These are phyloP conservation scores for Arbutus unedo DNA, from an alignment of 148 eudicot genomes.

Conservation along the genomic window DNA sequence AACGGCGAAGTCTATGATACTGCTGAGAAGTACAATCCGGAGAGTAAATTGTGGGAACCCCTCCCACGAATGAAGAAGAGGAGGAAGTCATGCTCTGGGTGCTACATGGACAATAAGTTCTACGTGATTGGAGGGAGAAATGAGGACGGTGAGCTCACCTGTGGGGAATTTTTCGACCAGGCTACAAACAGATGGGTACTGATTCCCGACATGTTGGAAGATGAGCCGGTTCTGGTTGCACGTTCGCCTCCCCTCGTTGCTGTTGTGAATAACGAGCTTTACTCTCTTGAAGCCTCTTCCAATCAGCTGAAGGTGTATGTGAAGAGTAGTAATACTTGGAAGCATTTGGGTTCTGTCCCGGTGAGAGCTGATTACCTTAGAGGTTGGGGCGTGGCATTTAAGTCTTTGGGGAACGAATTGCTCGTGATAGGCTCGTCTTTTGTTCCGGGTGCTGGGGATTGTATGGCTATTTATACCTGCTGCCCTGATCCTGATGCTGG, in stretches of 20 bases:
- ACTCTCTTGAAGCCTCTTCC: constrained; percentile 49
- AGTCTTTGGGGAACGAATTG: constrained; percentile 65
- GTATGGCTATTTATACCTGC: constrained; percentile 58
- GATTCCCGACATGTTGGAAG: constrained; percentile 55
- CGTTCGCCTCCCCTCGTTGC: constrained; percentile 78
- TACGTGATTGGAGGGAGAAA: constrained; percentile 61
- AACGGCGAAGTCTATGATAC: constrained; percentile 23
- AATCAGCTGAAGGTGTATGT: constrained; percentile 61
- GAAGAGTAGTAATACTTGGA: constrained; percentile 65
- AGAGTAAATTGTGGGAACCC: constrained; percentile 44
- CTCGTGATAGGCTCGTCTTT: constrained; percentile 60
- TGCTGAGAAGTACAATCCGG: constrained; percentile 45
- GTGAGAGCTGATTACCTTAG: constrained; percentile 48
- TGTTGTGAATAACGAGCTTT: constrained; percentile 62
- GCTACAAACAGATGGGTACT: constrained; percentile 41
- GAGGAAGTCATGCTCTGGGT: constrained; percentile 63
- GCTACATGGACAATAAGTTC: constrained; percentile 65
- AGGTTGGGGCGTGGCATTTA: constrained; percentile 94
- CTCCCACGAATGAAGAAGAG: constrained; percentile 57
- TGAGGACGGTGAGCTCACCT: constrained; percentile 44
- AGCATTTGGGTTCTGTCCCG: constrained; percentile 55
- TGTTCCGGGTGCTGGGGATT: constrained; percentile 23
- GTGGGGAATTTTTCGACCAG: constrained; percentile 63
- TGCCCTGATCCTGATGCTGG: constrained; percentile 43
- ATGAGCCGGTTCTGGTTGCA: constrained; percentile 35